Evolutionary conservation across 2,329 filamentous ascomycete species (phyloP).

Genomic region (Fusarium sp.): DNA sequence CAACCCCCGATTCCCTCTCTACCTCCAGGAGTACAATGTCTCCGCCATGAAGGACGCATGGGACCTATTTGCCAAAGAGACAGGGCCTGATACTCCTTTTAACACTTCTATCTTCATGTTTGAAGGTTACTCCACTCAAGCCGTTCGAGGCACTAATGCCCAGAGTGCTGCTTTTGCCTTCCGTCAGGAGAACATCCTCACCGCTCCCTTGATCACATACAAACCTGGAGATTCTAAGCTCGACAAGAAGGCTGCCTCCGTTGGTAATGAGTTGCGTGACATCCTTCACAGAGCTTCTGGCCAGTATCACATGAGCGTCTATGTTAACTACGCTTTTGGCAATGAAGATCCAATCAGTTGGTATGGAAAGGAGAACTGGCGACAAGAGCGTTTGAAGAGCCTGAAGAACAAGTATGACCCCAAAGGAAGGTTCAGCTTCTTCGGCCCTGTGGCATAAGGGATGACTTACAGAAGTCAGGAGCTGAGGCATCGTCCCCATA

Average conservation of each 20-base stretch:
- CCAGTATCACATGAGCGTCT: constrained; percentile 22
- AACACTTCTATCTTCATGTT: constrained; percentile 59
- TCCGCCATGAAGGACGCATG: constrained; percentile 28
- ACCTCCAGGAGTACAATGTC: constrained; percentile 32
- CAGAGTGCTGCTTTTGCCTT: constrained; percentile 34
- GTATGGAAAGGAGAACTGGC: constrained; percentile 62
- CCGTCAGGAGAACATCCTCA: constrained; percentile 35
- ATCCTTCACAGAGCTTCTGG: constrained; percentile 28
- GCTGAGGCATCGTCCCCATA: too few species aligned
- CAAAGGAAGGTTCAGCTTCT: constrained; percentile 55
- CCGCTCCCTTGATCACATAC: constrained; percentile 37
- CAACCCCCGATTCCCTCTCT: constrained; percentile 42
- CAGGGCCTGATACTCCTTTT: constrained; percentile 20
- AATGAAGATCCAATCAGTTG: constrained; percentile 52
- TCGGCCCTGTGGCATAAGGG: constrained; percentile 47
- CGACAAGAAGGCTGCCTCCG: constrained; percentile 28
- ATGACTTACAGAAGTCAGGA: too few species aligned
- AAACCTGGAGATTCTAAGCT: constrained; percentile 9
- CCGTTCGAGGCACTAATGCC: constrained; percentile 33
- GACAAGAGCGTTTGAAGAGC: constrained; percentile 53
- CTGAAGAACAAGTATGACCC: constrained; percentile 63
- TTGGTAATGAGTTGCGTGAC: constrained; percentile 27
- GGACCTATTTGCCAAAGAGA: constrained; percentile 28
- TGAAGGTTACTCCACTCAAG: constrained; percentile 61
- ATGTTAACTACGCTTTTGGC: constrained; percentile 64